Conservation (phyloP, 768 basidiomycete species). For the Termitomyces sp. region DNA sequence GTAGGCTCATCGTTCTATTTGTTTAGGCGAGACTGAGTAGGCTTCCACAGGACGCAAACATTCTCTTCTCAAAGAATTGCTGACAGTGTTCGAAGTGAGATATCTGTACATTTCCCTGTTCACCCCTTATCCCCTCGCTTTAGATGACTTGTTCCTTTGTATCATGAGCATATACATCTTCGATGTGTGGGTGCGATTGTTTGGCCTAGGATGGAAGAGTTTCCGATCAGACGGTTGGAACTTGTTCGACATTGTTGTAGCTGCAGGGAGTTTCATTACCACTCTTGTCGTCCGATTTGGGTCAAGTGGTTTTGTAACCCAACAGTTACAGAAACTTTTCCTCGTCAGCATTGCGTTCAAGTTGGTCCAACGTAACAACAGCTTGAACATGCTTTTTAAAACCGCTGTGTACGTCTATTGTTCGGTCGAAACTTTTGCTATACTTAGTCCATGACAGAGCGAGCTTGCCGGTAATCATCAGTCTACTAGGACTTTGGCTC, state of each 20-base stretch:
- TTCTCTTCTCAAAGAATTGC: slow-evolving; percentile 49
- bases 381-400: slow-evolving; percentile 94
- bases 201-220: slow-evolving; percentile 80
- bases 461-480: slow-evolving; percentile 82
- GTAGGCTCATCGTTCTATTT: slow-evolving; percentile 39
- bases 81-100: slow-evolving; percentile 61
- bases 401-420: slow-evolving; percentile 74
- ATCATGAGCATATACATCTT: slow-evolving; percentile 70
- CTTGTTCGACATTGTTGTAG: slow-evolving; percentile 80
- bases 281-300: slow-evolving; percentile 69
- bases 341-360: slow-evolving; percentile 93
- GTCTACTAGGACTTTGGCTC: slow-evolving; percentile 84
- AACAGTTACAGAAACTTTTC: slow-evolving; percentile 86
- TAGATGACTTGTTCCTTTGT: slow-evolving; percentile 76
- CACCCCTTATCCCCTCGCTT: slow-evolving; percentile 4
- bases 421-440: background rate
- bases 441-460: slow-evolving; percentile 45
- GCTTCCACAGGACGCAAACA: slow-evolving; percentile 67
- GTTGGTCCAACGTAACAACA: slow-evolving; percentile 83
- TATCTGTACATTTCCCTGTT: background rate
- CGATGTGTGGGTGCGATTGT: slow-evolving; percentile 76
- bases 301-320: slow-evolving; percentile 43
- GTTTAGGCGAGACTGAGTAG: background rate
- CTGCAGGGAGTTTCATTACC: slow-evolving; percentile 79
- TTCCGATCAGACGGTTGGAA: slow-evolving; percentile 96